Evolutionary conservation across 1,284 basidiomycete genomes (phyloP), one percentile per base, ranked within the genome.

Genomic region (Boletus smithii): DNA sequence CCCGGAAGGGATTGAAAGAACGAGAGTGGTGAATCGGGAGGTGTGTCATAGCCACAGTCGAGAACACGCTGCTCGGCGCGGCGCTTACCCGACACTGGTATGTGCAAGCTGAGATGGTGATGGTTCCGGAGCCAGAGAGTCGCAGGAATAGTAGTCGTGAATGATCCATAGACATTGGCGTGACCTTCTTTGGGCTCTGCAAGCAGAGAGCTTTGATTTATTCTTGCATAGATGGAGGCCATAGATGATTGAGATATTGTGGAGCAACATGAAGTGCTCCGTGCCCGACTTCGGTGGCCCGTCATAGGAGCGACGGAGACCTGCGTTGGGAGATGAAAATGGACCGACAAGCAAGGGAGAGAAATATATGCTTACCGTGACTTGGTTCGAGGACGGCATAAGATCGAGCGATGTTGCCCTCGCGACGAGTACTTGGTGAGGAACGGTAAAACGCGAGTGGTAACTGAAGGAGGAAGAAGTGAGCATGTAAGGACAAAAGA

Each of bases 121-220:
- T 53, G 49, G 3, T 56, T 34, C 17, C 53, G 54, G 41, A 70
- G 58, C 44, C 53, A 62, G 9, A 54, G 52, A 11, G 50, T 17
- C 11, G 67, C 66, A n/a, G 66, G 56, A n/a, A 50, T 32, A 0
- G 69, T 70, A 1, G 68, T 68, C 2, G 73, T 70, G 53, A 81
- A 81, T 9, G 79, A 76, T 27, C 79, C 79, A 49, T 68, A 69
- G 23, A 67, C 74, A 38, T 66, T 61, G 18, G 69, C 55, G 17
- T 51, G 55, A n/a, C 69, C 65, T 30, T 65, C 58, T 3, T 48
- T 33, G 30, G 62, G 62, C 50, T 41, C 65, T 54, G 46, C 64
- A 43, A 17, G 69, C 42, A 31, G 63, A 54, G 46, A 56, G 62
- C 51, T 53, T 63, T 74, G 40, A 53, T 32, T 46, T 22, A 66